A percentile compares a stretch with the other conserved stretches of the same genome.
phyloP scores from a whole-genome alignment of 257 asterid species.

The Verbascum thapsus region DNA sequence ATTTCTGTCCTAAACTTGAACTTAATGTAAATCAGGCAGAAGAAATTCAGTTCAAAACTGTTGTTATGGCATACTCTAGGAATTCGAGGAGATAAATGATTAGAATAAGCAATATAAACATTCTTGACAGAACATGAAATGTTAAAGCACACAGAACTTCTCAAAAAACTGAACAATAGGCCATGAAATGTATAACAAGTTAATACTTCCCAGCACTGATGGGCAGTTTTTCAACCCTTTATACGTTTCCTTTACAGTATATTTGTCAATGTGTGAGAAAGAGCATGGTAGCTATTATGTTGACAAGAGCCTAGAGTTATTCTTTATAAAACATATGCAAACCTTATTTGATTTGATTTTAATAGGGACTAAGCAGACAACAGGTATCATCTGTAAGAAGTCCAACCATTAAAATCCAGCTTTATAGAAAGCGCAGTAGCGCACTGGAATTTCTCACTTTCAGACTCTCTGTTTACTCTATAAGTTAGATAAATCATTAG shows the following conservation, averaged over 20 bases:
- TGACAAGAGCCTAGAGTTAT: neutral
- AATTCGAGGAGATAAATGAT: slow-evolving; percentile 8
- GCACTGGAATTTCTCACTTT: too few species aligned
- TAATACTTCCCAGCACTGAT: neutral
- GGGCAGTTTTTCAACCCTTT: neutral
- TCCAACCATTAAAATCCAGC: slow-evolving; percentile 16
- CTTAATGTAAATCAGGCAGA: slow-evolving; percentile 12
- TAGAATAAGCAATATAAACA: neutral
- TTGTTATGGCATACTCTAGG: slow-evolving; percentile 3
- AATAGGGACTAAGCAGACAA: neutral
- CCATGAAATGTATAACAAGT: slow-evolving; percentile 2
- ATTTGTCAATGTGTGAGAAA: neutral
- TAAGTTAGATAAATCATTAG: slow-evolving; percentile 18
- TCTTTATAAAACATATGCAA: neutral
- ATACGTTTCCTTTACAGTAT: neutral
- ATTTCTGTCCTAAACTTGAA: slow-evolving; percentile 3
- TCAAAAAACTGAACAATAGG: slow-evolving; percentile 16
- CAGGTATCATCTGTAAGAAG: slow-evolving; percentile 3
- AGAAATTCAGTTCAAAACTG: slow-evolving; percentile 11
- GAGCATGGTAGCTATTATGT: neutral
- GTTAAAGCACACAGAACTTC: neutral
- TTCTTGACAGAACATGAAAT: slow-evolving; percentile 7
- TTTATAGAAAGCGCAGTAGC: too few species aligned
- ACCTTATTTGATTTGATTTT: neutral
- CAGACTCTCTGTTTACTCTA: slow-evolving; percentile 11